Conservation (phyloP, 2,329 filamentous ascomycete genomes). For the Aureobasidium uvarum region DNA sequence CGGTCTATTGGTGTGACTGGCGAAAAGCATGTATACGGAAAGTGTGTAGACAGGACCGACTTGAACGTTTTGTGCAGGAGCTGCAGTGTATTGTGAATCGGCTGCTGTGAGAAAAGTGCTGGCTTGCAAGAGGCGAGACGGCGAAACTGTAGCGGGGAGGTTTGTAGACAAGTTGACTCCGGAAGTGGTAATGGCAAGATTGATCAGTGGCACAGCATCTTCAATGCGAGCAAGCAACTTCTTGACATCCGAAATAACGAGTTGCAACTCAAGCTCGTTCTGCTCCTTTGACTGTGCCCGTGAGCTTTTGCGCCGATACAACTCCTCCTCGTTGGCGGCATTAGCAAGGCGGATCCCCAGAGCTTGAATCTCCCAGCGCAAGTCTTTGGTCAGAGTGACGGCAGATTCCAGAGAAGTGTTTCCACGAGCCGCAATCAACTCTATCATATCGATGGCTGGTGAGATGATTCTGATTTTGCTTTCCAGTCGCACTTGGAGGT, state of each 20-base stretch:
- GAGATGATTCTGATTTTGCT: conserved; percentile 89
- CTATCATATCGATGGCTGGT: conserved; percentile 87
- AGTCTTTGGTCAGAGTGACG: conserved; percentile 73
- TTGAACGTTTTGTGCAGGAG: conserved; percentile 65
- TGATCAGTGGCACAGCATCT: conserved; percentile 85
- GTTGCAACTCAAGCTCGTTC: conserved; percentile 63
- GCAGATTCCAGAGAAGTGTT: conserved; percentile 82
- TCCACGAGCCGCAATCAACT: conserved; percentile 77
- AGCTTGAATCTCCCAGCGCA: conserved; percentile 78
- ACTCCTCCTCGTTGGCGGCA: conserved; percentile 64
- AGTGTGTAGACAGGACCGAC: conserved; percentile 84
- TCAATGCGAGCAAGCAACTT: conserved; percentile 75
- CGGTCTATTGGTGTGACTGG: conserved; percentile 65
- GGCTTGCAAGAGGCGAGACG: conserved; percentile 85
- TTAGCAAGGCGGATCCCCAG: conserved; percentile 72
- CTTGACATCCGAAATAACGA: conserved; percentile 73
- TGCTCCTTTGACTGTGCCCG: conserved; percentile 53
- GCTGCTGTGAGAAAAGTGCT: conserved; percentile 87
- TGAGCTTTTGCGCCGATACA: conserved; percentile 45
- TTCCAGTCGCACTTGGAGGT: conserved; percentile 71
- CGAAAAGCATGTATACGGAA: conserved; percentile 93
- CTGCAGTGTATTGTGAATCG: conserved; percentile 74
- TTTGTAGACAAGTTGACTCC: conserved; percentile 81
- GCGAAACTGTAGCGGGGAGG: conserved; percentile 78
- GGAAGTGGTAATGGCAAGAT: conserved; percentile 89